Conservation (phyloP, 2,329 filamentous ascomycete species). For the Akanthomyces uredinophilus region DNA sequence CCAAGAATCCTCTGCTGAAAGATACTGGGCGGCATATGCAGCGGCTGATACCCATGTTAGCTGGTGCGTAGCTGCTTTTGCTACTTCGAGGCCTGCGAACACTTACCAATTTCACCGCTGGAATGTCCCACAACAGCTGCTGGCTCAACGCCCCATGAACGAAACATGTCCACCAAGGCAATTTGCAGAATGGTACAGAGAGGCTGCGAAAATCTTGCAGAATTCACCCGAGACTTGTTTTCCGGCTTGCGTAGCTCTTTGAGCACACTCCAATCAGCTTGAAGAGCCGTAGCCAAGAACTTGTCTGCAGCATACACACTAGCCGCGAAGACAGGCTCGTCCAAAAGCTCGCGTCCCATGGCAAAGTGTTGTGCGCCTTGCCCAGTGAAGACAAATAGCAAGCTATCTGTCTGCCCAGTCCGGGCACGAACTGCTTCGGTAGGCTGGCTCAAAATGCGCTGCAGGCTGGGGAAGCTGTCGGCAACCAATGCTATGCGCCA, state of each 20-base stretch:
- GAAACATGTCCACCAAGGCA: constrained; percentile 34
- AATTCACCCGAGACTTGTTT: constrained; percentile 23
- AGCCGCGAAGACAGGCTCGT: no score
- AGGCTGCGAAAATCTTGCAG: constrained; percentile 32
- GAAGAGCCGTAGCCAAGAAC: constrained; percentile 24
- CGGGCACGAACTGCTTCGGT: no score
- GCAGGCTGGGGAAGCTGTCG: no score
- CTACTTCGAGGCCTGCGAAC: no score
- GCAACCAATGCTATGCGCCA: no score
- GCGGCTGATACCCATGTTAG: no score
- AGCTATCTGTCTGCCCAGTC: no score
- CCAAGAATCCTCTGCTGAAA: no score
- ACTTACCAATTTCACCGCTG: constrained; percentile 40
- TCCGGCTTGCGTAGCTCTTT: constrained; percentile 28
- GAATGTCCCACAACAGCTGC: constrained; percentile 36
- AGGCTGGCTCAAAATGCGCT: background rate
- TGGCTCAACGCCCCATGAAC: constrained; percentile 32
- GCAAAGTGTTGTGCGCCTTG: constrained; percentile 27
- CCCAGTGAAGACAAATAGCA: constrained; percentile 26
- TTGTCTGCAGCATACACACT: no score
- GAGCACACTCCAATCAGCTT: constrained; percentile 27
- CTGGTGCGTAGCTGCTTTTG: no score
- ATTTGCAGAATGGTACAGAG: constrained; percentile 38
- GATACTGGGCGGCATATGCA: no score
- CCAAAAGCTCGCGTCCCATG: constrained; percentile 28